These are phyloP conservation scores for Trichoderma sp. DNA, from an alignment of 2,329 filamentous ascomycete species.

Conservation along the genomic window DNA sequence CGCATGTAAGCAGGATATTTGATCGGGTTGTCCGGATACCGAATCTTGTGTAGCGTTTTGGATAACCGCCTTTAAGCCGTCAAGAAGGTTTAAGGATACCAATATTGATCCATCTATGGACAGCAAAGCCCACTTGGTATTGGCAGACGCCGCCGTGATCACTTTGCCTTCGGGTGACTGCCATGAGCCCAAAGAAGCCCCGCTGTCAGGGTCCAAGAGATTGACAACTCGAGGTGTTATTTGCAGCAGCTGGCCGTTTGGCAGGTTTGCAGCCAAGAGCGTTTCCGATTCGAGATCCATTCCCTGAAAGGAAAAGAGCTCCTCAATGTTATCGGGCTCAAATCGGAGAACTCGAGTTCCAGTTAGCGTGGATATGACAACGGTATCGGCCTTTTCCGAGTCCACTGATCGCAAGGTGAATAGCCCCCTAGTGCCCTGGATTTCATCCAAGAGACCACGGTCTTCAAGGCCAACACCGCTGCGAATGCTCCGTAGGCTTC, in stretches of 20 bases:
- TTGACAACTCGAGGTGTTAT: slow-evolving; percentile 67
- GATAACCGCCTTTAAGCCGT: slow-evolving; percentile 58
- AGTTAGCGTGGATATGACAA: slow-evolving; percentile 78
- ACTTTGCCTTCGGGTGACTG: slow-evolving; percentile 47
- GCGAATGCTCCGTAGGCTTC: slow-evolving; percentile 83
- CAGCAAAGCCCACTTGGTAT: slow-evolving; percentile 68
- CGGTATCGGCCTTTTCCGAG: slow-evolving; percentile 60
- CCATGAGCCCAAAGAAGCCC: slow-evolving; percentile 62
- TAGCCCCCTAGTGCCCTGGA: slow-evolving; percentile 71
- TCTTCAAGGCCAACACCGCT: slow-evolving; percentile 94
- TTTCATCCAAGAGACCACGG: slow-evolving; percentile 75
- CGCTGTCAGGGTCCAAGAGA: slow-evolving; percentile 62
- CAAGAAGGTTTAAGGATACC: slow-evolving; percentile 64
- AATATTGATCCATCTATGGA: slow-evolving; percentile 75
- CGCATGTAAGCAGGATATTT: slow-evolving; percentile 83
- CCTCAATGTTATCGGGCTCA: slow-evolving; percentile 73
- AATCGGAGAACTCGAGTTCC: slow-evolving; percentile 86
- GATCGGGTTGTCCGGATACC: slow-evolving; percentile 50
- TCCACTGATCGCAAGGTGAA: slow-evolving; percentile 62
- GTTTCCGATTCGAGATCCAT: slow-evolving; percentile 71
- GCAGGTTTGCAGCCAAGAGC: slow-evolving; percentile 67
- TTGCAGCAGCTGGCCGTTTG: slow-evolving; percentile 68
- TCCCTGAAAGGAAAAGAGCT: slow-evolving; percentile 74
- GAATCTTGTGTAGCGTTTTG: slow-evolving; percentile 60
- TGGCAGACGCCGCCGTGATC: slow-evolving; percentile 80